Conservation (phyloP, 78 protist species). For the slime mould (Dictyostelium discoideum) region dicty_2.7 NC_007091.3:4299501-4300000, state of each 20-base stretch:
- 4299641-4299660: conserved; percentile 86
- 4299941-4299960: conserved; percentile 56
- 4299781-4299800: conserved; percentile 6
- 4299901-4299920: background rate
- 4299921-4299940: background rate
- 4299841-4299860: background rate
- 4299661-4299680: conserved; percentile 83
- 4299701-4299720: conserved; percentile 79
- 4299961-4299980: conserved; percentile 38
- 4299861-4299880: background rate
- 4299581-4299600: conserved; percentile 80
- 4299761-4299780: conserved; percentile 54
- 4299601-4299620: conserved; percentile 80
- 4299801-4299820: conserved; percentile 34
- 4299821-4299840: conserved; percentile 1
- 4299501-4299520: background rate
- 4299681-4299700: conserved; percentile 64
- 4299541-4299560: conserved; percentile 56
- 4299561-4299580: conserved; percentile 73
- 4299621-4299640: conserved; percentile 79
- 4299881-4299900: background rate
- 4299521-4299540: background rate
- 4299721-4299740: conserved; percentile 84
- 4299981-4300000: conserved; percentile 54
- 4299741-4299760: conserved; percentile 79